Conservation (phyloP, 768 basidiomycete genomes). For the Fibroporia radiculosa region DNA sequence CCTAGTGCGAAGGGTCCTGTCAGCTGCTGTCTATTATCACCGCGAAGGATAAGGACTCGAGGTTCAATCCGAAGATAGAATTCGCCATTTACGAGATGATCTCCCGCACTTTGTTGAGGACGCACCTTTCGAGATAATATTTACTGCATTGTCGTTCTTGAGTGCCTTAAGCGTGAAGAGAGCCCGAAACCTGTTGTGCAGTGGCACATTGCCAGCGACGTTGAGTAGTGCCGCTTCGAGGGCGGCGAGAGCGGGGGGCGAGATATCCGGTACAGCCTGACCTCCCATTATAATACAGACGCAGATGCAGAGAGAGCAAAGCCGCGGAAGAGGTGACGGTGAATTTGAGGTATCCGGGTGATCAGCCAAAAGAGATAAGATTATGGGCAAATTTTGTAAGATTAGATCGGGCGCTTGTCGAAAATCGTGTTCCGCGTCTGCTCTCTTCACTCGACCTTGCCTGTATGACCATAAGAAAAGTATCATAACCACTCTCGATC, state of each 20-base stretch:
- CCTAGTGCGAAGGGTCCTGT: too few relatives aligned
- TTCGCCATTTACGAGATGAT: too few relatives aligned
- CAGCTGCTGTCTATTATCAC: too few relatives aligned
- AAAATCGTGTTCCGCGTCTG: conserved; percentile 7
- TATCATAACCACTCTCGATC: too few relatives aligned
- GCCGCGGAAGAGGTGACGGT: neutral
- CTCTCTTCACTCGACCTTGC: neutral
- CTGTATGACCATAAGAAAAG: too few relatives aligned
- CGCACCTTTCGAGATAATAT: conserved; percentile 78
- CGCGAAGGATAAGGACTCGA: neutral
- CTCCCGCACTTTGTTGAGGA: neutral
- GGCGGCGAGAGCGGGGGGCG: conserved; percentile 43
- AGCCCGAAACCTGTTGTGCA: conserved; percentile 85
- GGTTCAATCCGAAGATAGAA: neutral
- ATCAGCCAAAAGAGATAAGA: conserved; percentile 18
- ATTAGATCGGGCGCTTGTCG: conserved; percentile 13
- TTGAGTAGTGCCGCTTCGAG: conserved; percentile 81
- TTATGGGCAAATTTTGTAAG: conserved; percentile 13
- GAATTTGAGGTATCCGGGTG: too few relatives aligned
- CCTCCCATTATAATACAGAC: conserved; percentile 5
- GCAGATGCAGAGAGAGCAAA: neutral
- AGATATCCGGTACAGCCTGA: conserved; percentile 8
- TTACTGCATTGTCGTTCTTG: conserved; percentile 68
- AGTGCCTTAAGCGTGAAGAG: conserved; percentile 89
- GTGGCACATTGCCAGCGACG: conserved; percentile 54